Conservation (phyloP, 202 grass and related monocot species). For the Digitaria exilis region DNA sequence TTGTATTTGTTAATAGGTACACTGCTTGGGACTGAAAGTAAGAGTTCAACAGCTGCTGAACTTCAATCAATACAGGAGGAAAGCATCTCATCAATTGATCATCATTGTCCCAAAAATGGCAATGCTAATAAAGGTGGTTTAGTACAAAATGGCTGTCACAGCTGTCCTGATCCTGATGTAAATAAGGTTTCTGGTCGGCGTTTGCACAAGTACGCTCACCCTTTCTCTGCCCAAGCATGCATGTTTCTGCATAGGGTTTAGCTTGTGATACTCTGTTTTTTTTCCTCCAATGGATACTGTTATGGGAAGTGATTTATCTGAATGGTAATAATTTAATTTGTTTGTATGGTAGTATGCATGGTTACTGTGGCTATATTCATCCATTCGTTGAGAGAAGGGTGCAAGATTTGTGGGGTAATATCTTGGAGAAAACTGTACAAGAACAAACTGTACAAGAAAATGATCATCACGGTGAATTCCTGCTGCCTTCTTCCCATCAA, state of each 20-base stretch:
- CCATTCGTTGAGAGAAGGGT: conserved; percentile 66
- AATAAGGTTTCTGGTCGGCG: conserved; percentile 19
- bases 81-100: conserved; percentile 44
- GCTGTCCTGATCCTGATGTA: conserved; percentile 23
- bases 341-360: conserved; percentile 54
- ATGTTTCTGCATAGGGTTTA: neutral
- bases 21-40: conserved; percentile 41
- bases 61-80: conserved; percentile 41
- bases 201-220: conserved; percentile 49
- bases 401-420: conserved; percentile 39
- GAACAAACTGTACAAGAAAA: conserved; percentile 32
- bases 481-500: conserved; percentile 1
- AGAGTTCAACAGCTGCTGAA: conserved; percentile 29
- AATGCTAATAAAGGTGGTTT: conserved; percentile 39
- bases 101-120: conserved; percentile 36
- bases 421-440: too few species aligned
- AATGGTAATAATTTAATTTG: neutral
- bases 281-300: neutral
- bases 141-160: conserved; percentile 49
- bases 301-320: conserved; percentile 1
- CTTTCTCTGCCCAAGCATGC: neutral
- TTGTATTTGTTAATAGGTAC: conserved; percentile 49
- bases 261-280: neutral
- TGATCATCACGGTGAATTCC: conserved; percentile 54
- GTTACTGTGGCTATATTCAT: conserved; percentile 65